Evolutionary conservation across 2,329 filamentous ascomycete species (phyloP), one percentile per base, ranked within the genome.

Genomic region (Ascochyta fabae): DNA sequence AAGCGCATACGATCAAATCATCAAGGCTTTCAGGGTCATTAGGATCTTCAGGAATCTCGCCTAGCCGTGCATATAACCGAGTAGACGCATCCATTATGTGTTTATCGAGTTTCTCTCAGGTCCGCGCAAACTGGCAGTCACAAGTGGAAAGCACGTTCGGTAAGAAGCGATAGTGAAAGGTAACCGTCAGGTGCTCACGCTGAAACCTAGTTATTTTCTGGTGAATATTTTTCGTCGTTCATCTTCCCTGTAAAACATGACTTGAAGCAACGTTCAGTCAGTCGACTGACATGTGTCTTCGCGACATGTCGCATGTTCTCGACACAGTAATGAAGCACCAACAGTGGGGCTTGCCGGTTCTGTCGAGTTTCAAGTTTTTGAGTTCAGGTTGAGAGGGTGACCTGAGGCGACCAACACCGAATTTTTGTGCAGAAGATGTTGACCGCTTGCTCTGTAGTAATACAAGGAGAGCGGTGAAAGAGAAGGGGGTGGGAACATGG

Each of bases 1-100:
- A 74, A 1, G 75, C 75, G 50, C 74, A 75, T 4, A 76, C 71
- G 3, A 77, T 52, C 8, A 77, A 59, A 47, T 76, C 74, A 19
- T 74, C 61, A 46, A 77, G 40, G 64, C 79, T 68, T 24, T 74
- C 70, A 1, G 70, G 66, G 39, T 73, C 65, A 7, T 56, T 48
- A 1, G 70, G 64, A 24, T 75, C 64, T 23, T 69, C 61, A 4
- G 71, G 66, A 48, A 75, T 73, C 27, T 72, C 64, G 7, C 58
- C 71, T 6, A 75, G 59, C 6, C 70, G 67, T 36, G 67, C 65
- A 39, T 74, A 74, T 1, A 74, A 62, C 16, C 71, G 59, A n/a
- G 63, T 65, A 1, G 71, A 68, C 1, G 69, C 64, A 36, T 66
- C 67, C 71, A 73, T 74, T 24, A 7, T 50, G 12, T 8, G n/a